Percentiles rank a stretch among this genome's conserved stretches.
phyloP scores from a whole-genome alignment of 805 yeast genomes.

The Ogataea thermomethanolica region DNA sequence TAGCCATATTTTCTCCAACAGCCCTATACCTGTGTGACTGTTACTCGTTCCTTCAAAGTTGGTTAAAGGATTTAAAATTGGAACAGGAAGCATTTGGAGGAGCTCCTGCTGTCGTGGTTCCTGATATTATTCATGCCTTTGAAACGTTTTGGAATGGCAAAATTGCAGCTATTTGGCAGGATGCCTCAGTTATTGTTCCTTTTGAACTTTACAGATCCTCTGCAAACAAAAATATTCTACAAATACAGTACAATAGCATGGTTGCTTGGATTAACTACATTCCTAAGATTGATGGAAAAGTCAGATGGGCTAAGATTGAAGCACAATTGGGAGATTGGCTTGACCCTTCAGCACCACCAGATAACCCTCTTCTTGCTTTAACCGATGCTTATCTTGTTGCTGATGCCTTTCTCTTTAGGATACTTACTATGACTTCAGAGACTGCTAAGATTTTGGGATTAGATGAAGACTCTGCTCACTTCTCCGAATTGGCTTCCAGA shows the following conservation, averaged over 20 bases:
- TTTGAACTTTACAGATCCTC: conserved; percentile 11
- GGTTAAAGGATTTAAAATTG: conserved; percentile 22
- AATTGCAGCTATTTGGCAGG: conserved; percentile 24
- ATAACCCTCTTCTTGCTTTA: conserved; percentile 21
- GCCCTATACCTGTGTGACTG: conserved; percentile 24
- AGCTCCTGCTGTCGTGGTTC: conserved; percentile 21
- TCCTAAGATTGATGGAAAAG: conserved; percentile 16
- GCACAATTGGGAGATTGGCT: conserved; percentile 31
- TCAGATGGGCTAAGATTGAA: conserved; percentile 16
- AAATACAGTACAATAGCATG: conserved; percentile 14
- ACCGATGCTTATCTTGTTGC: conserved; percentile 25
- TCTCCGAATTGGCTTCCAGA: conserved; percentile 6
- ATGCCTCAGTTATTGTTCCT: conserved; percentile 26
- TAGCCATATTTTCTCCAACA: conserved; percentile 25
- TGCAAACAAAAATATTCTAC: conserved; percentile 10
- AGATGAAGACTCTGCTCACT: conserved; percentile 11
- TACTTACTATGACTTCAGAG: conserved; percentile 12
- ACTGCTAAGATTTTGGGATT: conserved; percentile 12
- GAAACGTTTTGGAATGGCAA: conserved; percentile 15
- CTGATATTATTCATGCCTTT: conserved; percentile 18
- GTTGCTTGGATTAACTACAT: conserved; percentile 16
- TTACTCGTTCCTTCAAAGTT: conserved; percentile 18
- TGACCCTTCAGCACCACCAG: conserved; percentile 29
- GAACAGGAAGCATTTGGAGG: conserved; percentile 23
- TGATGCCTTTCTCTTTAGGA: conserved; percentile 22